phyloP scores from a whole-genome alignment of 768 basidiomycete species.

The Leccinum variicolor region DNA sequence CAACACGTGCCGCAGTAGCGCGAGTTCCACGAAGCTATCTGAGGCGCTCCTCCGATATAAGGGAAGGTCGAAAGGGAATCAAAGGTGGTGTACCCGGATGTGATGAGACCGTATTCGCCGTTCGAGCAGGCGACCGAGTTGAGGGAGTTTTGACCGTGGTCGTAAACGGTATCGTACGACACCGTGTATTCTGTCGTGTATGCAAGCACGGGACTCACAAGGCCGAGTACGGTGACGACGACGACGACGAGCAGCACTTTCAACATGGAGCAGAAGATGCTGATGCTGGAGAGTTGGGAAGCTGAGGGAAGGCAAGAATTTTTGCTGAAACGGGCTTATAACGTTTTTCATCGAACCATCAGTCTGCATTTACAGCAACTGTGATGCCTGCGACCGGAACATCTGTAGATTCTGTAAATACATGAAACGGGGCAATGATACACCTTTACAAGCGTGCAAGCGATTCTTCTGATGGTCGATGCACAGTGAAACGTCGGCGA shows the following conservation, averaged over 20 bases:
- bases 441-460: not conserved
- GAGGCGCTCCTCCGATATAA: constrained; percentile 52
- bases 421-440: not conserved
- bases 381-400: not conserved
- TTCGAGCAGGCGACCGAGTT: constrained; percentile 47
- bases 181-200: constrained; percentile 20
- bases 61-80: constrained; percentile 55
- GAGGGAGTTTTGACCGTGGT: constrained; percentile 39
- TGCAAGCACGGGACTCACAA: constrained; percentile 4
- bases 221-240: constrained; percentile 1
- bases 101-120: constrained; percentile 49
- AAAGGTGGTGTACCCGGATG: constrained; percentile 45
- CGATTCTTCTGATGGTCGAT: not conserved
- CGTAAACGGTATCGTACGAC: constrained; percentile 50
- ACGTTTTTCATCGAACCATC: not conserved
- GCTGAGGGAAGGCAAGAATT: not conserved
- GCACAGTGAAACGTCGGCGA: not conserved
- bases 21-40: constrained; percentile 50
- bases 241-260: not conserved
- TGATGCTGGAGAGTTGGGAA: not conserved
- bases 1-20: constrained; percentile 58
- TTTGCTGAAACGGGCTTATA: not conserved
- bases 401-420: not conserved
- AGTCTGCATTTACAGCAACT: not conserved
- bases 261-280: constrained; percentile 7